A percentile compares a stretch with the other conserved stretches of the same genome.
Conservation (phyloP, 805 yeast genomes). For the Lipomyces sp. region DNA sequence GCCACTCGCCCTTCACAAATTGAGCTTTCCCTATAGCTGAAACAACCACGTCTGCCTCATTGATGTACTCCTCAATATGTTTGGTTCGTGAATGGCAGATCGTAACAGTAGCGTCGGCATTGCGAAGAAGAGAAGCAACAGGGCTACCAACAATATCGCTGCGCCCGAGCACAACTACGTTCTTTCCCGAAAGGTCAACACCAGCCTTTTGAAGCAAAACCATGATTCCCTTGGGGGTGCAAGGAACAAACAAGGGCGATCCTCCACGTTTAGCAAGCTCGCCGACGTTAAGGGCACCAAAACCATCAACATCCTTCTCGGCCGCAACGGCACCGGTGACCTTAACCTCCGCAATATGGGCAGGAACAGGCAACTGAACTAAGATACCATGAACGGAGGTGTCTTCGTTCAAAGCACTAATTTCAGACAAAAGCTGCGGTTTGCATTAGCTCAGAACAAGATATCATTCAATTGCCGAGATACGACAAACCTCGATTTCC, state of each 20-base stretch:
- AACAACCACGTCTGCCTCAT: constrained; percentile 78
- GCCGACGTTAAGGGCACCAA: constrained; percentile 83
- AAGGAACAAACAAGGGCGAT: constrained; percentile 76
- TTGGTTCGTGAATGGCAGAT: constrained; percentile 73
- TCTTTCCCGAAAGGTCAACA: constrained; percentile 67
- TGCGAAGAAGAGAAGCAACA: constrained; percentile 75
- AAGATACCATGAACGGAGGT: constrained; percentile 78
- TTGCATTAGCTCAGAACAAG: neutral
- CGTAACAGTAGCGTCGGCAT: constrained; percentile 80
- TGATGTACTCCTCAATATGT: constrained; percentile 55
- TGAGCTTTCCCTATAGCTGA: constrained; percentile 89
- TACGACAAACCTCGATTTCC: constrained; percentile 52
- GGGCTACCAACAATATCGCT: constrained; percentile 97
- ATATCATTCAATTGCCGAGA: no score
- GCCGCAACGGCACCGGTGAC: constrained; percentile 79
- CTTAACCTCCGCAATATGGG: constrained; percentile 68
- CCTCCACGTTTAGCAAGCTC: constrained; percentile 88
- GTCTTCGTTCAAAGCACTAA: constrained; percentile 68
- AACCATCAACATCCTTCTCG: constrained; percentile 93
- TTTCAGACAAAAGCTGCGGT: constrained; percentile 46
- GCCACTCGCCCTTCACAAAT: constrained; percentile 81
- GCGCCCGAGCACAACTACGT: constrained; percentile 89
- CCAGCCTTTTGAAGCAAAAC: constrained; percentile 69
- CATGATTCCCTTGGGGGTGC: constrained; percentile 94
- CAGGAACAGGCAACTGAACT: constrained; percentile 87